Conservation (phyloP, 2,329 filamentous ascomycete genomes). For the Claviceps monticola region DNA sequence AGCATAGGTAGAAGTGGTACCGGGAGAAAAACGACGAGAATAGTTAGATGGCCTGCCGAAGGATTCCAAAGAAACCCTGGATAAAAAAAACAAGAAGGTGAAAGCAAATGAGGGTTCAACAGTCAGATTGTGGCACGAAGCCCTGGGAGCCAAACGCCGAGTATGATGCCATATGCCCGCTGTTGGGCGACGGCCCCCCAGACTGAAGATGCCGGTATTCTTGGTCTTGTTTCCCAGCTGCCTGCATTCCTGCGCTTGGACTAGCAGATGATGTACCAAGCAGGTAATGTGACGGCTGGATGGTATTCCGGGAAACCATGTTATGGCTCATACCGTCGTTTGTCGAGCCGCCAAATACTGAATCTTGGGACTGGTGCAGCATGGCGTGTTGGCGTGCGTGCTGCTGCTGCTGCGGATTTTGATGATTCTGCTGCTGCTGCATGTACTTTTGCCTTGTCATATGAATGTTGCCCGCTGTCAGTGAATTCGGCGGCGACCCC, state of each 20-base stretch:
- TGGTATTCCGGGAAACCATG: neutral
- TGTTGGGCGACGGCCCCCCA: neutral
- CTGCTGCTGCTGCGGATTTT: neutral
- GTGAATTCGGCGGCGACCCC: neutral
- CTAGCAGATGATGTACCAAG: neutral
- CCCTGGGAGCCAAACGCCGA: neutral
- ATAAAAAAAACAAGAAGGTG: neutral
- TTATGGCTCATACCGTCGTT: neutral
- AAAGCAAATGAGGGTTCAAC: neutral
- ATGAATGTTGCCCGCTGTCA: neutral
- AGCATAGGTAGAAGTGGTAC: neutral
- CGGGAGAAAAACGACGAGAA: neutral
- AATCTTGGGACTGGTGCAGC: neutral
- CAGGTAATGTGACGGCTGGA: neutral
- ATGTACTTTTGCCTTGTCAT: constrained; percentile 1
- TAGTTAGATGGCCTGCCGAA: neutral
- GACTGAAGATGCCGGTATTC: neutral
- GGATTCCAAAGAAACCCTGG: neutral
- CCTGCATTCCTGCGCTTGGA: neutral
- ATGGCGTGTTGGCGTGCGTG: neutral
- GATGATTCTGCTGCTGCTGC: constrained; percentile 1
- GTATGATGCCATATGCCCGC: neutral
- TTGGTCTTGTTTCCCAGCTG: neutral
- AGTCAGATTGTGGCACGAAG: constrained; percentile 1
- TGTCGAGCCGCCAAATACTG: neutral